phyloP scores from a whole-genome alignment of 2,329 filamentous ascomycete genomes.

The Podosphaera fusca region DNA sequence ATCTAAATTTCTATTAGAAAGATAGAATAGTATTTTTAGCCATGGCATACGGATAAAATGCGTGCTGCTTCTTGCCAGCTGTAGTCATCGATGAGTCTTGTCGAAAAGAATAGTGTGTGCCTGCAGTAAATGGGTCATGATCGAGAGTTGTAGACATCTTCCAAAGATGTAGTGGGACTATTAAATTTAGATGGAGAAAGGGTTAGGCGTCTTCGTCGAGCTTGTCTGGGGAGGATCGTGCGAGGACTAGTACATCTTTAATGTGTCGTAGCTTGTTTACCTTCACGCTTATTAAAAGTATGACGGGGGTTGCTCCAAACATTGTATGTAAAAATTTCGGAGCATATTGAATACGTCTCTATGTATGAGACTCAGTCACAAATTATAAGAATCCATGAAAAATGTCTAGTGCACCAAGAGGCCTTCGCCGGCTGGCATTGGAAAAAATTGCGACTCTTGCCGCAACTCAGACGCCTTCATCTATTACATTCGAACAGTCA shows the following conservation, averaged over 20 bases:
- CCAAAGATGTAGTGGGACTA: not conserved
- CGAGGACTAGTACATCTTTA: too few species aligned
- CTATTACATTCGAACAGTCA: slow-evolving; percentile 33
- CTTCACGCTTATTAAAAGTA: slow-evolving; percentile 5
- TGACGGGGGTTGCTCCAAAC: slow-evolving; percentile 13
- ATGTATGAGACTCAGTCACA: not conserved
- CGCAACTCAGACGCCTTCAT: slow-evolving; percentile 21
- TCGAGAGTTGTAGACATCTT: slow-evolving; percentile 44
- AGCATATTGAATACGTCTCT: not conserved
- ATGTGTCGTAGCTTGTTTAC: slow-evolving; percentile 6
- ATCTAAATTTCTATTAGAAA: slow-evolving; percentile 26
- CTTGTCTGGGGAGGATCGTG: too few species aligned
- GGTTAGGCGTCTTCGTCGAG: too few species aligned
- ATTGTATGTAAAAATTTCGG: not conserved
- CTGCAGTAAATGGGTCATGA: slow-evolving; percentile 45
- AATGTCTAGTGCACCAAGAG: slow-evolving; percentile 19
- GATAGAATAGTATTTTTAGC: not conserved
- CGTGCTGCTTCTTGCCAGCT: slow-evolving; percentile 43
- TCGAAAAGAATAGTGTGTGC: slow-evolving; percentile 45
- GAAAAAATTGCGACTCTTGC: slow-evolving; percentile 43
- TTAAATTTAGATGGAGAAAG: too few species aligned
- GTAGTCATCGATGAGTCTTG: slow-evolving; percentile 30
- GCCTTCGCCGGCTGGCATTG: slow-evolving; percentile 37
- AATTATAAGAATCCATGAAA: not conserved
- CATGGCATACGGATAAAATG: slow-evolving; percentile 69